phyloP scores from a whole-genome alignment of 192 early-diverging fungal species.

The Podila horticola region DNA sequence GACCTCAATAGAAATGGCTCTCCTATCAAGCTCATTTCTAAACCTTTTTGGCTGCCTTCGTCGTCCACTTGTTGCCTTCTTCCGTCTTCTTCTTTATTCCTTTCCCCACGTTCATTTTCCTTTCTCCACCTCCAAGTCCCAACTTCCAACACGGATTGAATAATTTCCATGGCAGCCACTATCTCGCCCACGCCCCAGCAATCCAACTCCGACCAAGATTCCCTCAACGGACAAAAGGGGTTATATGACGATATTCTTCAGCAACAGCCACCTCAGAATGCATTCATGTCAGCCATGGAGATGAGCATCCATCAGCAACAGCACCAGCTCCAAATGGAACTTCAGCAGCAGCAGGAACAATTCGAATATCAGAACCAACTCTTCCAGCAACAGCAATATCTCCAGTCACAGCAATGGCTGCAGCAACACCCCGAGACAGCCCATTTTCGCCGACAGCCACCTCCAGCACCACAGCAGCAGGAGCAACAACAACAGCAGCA shows the following conservation, averaged over 20 bases:
- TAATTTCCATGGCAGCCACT: not conserved
- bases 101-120: not conserved
- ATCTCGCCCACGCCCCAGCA: not conserved
- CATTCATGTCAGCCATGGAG: not conserved
- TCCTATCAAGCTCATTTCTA: too few relatives aligned
- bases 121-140: not conserved
- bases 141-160: not conserved
- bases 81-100: not conserved
- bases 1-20: too few relatives aligned
- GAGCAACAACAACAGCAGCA: conserved; percentile 22
- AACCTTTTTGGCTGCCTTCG: not conserved
- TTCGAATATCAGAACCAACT: conserved; percentile 22
- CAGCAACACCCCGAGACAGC: conserved; percentile 6
- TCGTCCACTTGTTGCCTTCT: not conserved
- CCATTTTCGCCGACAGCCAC: conserved; percentile 14
- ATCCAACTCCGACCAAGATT: not conserved
- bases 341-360: conserved; percentile 20
- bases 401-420: conserved; percentile 25
- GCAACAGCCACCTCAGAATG: not conserved
- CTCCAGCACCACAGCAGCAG: conserved; percentile 12
- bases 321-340: not conserved
- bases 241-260: not conserved
- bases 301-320: not conserved
- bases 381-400: conserved; percentile 26
- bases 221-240: not conserved